These are phyloP conservation scores for Phaeosphaeria sp. DNA, from an alignment of 2,329 filamentous ascomycete genomes.

Conservation along the genomic window DNA sequence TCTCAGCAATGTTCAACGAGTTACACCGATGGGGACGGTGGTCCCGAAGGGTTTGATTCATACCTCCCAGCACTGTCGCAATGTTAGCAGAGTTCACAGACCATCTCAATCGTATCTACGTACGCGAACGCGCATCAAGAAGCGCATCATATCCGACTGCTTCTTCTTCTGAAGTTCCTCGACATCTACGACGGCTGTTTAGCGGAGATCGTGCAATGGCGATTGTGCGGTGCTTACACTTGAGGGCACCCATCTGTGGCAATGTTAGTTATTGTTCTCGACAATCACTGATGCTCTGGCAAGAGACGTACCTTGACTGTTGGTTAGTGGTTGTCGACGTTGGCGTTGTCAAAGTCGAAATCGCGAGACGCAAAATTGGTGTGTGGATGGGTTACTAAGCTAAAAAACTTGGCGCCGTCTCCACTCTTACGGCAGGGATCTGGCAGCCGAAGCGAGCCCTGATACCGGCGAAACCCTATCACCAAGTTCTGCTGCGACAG, in stretches of 20 bases:
- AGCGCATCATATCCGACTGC: constrained; percentile 99
- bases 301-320: constrained; percentile 42
- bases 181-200: constrained; percentile 60
- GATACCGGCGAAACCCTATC: neutral
- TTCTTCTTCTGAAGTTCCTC: constrained; percentile 99
- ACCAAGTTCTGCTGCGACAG: too few species aligned
- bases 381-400: constrained; percentile 19
- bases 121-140: constrained; percentile 84
- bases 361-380: constrained; percentile 32
- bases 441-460: neutral
- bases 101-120: constrained; percentile 26
- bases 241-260: constrained; percentile 94
- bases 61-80: constrained; percentile 88
- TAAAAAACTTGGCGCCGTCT: constrained; percentile 18
- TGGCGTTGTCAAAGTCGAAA: constrained; percentile 26
- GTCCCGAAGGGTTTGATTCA: constrained; percentile 41
- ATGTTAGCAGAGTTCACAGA: constrained; percentile 34
- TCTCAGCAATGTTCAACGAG: constrained; percentile 99
- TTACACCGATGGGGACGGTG: constrained; percentile 60
- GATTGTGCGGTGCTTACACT: constrained; percentile 60
- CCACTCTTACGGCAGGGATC: constrained; percentile 1
- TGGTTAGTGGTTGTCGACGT: constrained; percentile 44
- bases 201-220: constrained; percentile 47
- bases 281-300: constrained; percentile 2
- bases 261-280: constrained; percentile 26